A percentile compares a stretch with the other conserved stretches of the same genome.
These are phyloP conservation scores for Candida xyloterini DNA, from an alignment of 805 yeast genomes.

Conservation along the genomic window DNA sequence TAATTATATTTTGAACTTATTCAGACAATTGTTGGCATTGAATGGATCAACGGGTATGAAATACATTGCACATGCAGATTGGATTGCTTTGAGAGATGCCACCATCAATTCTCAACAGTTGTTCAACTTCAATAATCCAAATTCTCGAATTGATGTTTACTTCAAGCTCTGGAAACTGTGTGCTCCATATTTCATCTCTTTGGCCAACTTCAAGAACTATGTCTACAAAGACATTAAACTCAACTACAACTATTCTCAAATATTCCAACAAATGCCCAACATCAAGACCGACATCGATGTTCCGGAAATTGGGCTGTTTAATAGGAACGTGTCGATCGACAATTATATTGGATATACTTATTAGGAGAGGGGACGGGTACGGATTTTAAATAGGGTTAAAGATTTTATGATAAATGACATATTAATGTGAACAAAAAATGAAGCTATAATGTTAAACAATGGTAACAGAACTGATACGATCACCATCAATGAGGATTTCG, in stretches of 20 bases:
- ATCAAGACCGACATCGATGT: conserved; percentile 38
- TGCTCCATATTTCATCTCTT: conserved; percentile 45
- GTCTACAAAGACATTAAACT: conserved; percentile 44
- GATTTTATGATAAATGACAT: conserved; percentile 5
- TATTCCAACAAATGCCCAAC: conserved; percentile 37
- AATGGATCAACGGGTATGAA: conserved; percentile 51
- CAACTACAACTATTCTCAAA: conserved; percentile 39
- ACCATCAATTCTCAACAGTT: conserved; percentile 48
- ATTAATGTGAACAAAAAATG: neutral
- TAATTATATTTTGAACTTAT: conserved; percentile 46
- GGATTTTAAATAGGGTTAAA: conserved; percentile 3
- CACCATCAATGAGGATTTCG: conserved; percentile 33
- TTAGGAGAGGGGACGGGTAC: conserved; percentile 6
- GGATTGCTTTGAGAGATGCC: conserved; percentile 81
- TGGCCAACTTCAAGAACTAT: conserved; percentile 45
- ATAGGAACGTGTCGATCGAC: conserved; percentile 31
- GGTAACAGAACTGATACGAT: conserved; percentile 29
- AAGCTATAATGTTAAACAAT: conserved; percentile 13
- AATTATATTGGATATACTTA: conserved; percentile 30
- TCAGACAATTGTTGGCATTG: conserved; percentile 35
- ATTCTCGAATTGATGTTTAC: conserved; percentile 51
- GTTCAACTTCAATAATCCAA: conserved; percentile 28
- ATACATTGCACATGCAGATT: conserved; percentile 77
- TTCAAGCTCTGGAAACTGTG: conserved; percentile 52
- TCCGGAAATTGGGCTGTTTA: conserved; percentile 38